Evolutionary conservation across 441 rosid species (phyloP).

Genomic region (Erodium chrysanthum): DNA sequence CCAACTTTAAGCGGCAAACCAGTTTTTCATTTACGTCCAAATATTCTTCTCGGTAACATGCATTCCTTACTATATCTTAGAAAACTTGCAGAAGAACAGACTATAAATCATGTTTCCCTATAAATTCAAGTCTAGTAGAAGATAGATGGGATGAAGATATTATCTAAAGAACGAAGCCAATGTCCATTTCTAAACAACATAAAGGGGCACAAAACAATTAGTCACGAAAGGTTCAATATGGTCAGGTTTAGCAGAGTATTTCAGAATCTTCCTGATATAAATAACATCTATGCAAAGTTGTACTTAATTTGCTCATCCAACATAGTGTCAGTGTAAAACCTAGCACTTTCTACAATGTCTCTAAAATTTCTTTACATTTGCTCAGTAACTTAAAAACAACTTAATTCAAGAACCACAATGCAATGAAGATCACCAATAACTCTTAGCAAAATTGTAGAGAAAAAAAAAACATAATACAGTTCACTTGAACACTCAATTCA

Average conservation of each 20-base stretch:
- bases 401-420: background rate
- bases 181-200: background rate
- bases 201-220: background rate
- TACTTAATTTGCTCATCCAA: background rate
- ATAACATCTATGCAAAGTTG: background rate
- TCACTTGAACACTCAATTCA: background rate
- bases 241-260: background rate
- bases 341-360: background rate
- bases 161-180: background rate
- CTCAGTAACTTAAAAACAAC: background rate
- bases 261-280: background rate
- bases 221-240: background rate
- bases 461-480: no score
- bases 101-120: background rate
- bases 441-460: no score
- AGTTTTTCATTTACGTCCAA: background rate
- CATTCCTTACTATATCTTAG: background rate
- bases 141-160: no score
- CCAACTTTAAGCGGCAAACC: background rate
- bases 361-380: background rate
- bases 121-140: background rate
- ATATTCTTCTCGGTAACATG: conserved; percentile 7
- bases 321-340: background rate
- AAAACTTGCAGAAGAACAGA: background rate
- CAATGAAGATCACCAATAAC: background rate